Evolutionary conservation across 106 monocot genomes (phyloP).

Genomic region (Platanthera guangdongensis): DNA sequence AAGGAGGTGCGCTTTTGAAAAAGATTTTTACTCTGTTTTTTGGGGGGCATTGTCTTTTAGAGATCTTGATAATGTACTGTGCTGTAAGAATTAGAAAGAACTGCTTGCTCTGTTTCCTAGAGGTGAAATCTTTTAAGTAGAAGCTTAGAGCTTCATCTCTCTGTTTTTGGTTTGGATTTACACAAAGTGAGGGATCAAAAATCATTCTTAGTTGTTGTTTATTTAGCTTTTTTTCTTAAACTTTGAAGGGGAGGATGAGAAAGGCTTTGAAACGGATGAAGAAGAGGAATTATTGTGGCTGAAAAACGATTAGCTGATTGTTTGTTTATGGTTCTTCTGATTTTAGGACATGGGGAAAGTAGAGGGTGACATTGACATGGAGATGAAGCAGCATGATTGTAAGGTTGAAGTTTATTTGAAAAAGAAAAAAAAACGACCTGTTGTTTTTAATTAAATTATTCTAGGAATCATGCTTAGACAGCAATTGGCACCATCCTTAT

Average conservation of each 20-base stretch:
- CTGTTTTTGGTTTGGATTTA: not conserved
- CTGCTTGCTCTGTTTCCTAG: not conserved
- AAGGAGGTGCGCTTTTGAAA: slow-evolving; percentile 23
- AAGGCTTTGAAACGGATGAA: no score
- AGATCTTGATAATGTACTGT: not conserved
- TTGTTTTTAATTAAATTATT: no score
- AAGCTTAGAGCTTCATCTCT: not conserved
- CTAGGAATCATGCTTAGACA: no score
- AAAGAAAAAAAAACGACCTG: slow-evolving; percentile 16
- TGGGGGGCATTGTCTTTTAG: not conserved
- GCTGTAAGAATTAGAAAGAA: not conserved
- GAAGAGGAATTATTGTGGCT: not conserved
- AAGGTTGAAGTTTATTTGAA: slow-evolving; percentile 43
- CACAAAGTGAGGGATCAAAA: not conserved
- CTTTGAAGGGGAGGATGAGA: no score
- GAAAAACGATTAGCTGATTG: not conserved
- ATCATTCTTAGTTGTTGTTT: not conserved
- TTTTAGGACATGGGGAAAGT: slow-evolving; percentile 35
- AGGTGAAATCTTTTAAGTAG: not conserved
- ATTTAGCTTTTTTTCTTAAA: not conserved
- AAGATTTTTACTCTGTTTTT: not conserved
- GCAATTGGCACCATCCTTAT: no score
- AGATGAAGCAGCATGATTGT: slow-evolving; percentile 20
- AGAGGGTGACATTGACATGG: slow-evolving; percentile 10
- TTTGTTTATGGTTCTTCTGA: not conserved